phyloP scores from a whole-genome alignment of 2,329 filamentous ascomycete species.

The Chlorencoelia australis region DNA sequence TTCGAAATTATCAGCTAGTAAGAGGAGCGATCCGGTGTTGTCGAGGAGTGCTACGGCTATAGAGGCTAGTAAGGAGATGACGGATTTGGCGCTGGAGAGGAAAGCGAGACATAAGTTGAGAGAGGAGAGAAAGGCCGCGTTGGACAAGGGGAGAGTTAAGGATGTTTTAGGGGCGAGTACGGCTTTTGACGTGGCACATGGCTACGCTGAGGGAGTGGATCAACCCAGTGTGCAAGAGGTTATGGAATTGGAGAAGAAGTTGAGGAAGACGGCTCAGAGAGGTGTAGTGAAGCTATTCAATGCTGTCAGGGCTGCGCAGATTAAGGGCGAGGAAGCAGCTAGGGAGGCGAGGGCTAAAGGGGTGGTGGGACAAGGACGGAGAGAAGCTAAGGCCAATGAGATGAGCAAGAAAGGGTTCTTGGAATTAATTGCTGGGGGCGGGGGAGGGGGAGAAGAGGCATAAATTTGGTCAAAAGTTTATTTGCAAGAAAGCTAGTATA shows the following conservation, averaged over 20 bases:
- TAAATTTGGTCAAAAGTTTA: slow-evolving; percentile 7
- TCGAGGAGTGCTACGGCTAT: slow-evolving; percentile 69
- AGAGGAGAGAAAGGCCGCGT: slow-evolving; percentile 65
- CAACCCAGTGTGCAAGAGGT: slow-evolving; percentile 43
- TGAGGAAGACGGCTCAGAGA: slow-evolving; percentile 81
- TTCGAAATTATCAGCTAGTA: slow-evolving; percentile 74
- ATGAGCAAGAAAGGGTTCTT: slow-evolving; percentile 97
- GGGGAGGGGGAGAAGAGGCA: slow-evolving; percentile 38
- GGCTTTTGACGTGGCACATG: slow-evolving; percentile 42
- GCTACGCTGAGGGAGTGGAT: slow-evolving; percentile 26
- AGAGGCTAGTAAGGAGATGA: slow-evolving; percentile 59
- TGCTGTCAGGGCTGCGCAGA: slow-evolving; percentile 84
- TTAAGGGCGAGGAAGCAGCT: slow-evolving; percentile 73
- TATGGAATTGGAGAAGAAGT: slow-evolving; percentile 62
- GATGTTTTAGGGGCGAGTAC: slow-evolving; percentile 61
- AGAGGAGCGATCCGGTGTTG: slow-evolving; percentile 83
- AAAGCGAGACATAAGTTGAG: slow-evolving; percentile 72
- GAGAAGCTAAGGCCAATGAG: slow-evolving; percentile 83
- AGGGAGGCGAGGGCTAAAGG: slow-evolving; percentile 59
- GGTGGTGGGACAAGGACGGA: slow-evolving; percentile 66
- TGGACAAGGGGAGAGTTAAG: slow-evolving; percentile 80
- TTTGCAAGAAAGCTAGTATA: slow-evolving; percentile 3
- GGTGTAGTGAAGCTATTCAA: slow-evolving; percentile 97
- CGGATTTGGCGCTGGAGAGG: slow-evolving; percentile 68
- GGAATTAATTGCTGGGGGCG: slow-evolving; percentile 68